Percentiles rank a stretch among this genome's conserved stretches.
These are phyloP conservation scores for Scutellaria barbata DNA, from an alignment of 257 asterid species.

Conservation along the genomic window DNA sequence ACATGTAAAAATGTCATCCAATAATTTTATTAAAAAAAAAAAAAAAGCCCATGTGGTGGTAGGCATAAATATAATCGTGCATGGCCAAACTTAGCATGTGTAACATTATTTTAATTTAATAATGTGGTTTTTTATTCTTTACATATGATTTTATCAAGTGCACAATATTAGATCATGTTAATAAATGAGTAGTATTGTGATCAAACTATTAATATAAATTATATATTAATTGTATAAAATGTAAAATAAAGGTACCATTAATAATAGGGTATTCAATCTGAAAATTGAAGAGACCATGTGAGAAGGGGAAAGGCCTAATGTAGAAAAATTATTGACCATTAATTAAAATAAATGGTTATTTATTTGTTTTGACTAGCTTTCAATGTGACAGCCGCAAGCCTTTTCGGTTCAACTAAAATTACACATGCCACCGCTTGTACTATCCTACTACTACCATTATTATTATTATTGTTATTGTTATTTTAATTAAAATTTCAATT, in stretches of 20 bases:
- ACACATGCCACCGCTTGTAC: background rate
- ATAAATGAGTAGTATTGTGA: background rate
- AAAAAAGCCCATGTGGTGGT: too few relatives aligned
- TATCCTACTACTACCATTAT: too few relatives aligned
- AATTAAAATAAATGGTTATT: constrained; percentile 21
- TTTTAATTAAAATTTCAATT: too few relatives aligned
- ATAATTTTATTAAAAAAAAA: too few relatives aligned
- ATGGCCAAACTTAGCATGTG: too few relatives aligned
- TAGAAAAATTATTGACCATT: constrained; percentile 25
- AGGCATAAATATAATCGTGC: too few relatives aligned
- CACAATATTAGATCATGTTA: background rate
- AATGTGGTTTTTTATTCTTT: background rate
- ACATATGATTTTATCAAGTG: background rate
- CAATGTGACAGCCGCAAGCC: constrained; percentile 46
- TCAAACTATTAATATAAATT: too few relatives aligned
- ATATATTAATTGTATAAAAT: too few relatives aligned
- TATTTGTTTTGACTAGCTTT: constrained; percentile 38
- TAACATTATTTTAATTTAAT: too few relatives aligned
- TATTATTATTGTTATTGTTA: too few relatives aligned
- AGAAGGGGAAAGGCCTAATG: background rate
- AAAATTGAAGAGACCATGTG: constrained; percentile 33
- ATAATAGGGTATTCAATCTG: background rate
- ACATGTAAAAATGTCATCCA: too few relatives aligned
- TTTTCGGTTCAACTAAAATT: constrained; percentile 13
- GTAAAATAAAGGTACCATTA: background rate